phyloP scores from a whole-genome alignment of 805 yeast genomes.

The Torulaspora indica region DNA sequence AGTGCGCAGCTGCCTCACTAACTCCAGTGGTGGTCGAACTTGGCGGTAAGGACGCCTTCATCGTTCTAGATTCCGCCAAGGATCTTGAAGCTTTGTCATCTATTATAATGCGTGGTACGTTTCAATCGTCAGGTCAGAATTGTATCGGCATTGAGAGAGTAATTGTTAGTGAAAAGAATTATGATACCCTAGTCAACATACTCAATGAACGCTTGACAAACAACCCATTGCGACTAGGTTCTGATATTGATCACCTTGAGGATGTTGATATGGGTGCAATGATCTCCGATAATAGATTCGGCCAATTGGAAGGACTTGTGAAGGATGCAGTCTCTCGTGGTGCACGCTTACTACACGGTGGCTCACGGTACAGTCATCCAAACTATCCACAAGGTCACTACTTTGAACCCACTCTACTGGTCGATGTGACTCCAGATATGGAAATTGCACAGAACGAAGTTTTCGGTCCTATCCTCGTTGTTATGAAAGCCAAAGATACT shows the following conservation, averaged over 20 bases:
- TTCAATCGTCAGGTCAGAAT: conserved; percentile 96
- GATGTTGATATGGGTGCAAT: conserved; percentile 96
- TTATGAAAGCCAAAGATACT: conserved; percentile 65
- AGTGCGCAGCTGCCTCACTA: conserved; percentile 76
- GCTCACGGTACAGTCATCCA: conserved; percentile 75
- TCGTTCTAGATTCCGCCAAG: conserved; percentile 76
- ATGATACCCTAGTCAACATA: conserved; percentile 55
- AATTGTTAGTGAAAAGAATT: conserved; percentile 67
- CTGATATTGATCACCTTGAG: conserved; percentile 85
- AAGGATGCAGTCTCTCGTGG: conserved; percentile 72
- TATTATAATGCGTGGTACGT: conserved; percentile 87
- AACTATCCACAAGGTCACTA: conserved; percentile 94
- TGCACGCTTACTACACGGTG: conserved; percentile 80
- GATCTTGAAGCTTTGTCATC: conserved; percentile 60
- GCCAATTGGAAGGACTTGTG: conserved; percentile 58
- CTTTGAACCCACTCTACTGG: conserved; percentile 83
- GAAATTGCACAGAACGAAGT: conserved; percentile 83
- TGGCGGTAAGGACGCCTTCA: conserved; percentile 93
- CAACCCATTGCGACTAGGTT: conserved; percentile 62
- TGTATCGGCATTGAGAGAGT: conserved; percentile 97
- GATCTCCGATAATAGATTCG: conserved; percentile 74
- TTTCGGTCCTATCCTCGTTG: conserved; percentile 84
- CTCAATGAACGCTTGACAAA: conserved; percentile 53
- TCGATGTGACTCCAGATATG: conserved; percentile 75
- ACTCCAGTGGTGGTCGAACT: conserved; percentile 94